A percentile compares a stretch with the other conserved stretches of the same genome.
Conservation (phyloP, 2,329 filamentous ascomycete genomes). For the Pseudogymnoascus pannorum region DNA sequence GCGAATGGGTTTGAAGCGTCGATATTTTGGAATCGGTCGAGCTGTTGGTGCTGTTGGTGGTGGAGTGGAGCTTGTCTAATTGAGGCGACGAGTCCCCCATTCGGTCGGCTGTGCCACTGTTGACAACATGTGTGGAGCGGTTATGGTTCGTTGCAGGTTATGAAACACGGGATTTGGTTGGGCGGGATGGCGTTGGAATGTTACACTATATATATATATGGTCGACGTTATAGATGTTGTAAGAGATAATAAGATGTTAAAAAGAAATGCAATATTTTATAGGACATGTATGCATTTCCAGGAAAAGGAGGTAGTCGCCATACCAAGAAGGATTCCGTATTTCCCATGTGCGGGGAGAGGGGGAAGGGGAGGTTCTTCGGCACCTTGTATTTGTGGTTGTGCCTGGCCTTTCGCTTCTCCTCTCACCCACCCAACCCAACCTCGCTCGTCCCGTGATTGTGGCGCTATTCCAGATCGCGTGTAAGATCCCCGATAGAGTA, state of each 20-base stretch:
- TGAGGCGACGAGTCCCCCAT: slow-evolving; percentile 5
- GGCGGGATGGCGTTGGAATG: not conserved
- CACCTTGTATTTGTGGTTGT: slow-evolving; percentile 4
- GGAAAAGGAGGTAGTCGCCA: not conserved
- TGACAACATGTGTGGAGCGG: slow-evolving; percentile 8
- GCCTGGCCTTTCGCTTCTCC: slow-evolving; percentile 2
- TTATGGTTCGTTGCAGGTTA: not conserved
- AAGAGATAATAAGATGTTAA: not conserved
- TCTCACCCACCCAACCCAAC: not conserved
- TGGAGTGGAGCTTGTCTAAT: slow-evolving; percentile 7
- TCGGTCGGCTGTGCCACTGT: slow-evolving; percentile 8
- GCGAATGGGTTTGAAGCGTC: not conserved
- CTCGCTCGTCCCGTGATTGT: slow-evolving; percentile 8
- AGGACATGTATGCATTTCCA: not conserved
- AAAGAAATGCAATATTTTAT: not conserved
- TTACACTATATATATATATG: not conserved
- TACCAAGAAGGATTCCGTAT: not conserved
- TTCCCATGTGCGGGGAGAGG: not conserved
- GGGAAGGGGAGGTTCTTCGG: not conserved
- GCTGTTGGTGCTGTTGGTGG: slow-evolving; percentile 1
- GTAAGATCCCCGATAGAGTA: slow-evolving; percentile 9
- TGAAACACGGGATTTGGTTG: not conserved
- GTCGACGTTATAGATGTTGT: not conserved
- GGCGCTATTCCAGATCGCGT: slow-evolving; percentile 8
- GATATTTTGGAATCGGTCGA: slow-evolving; percentile 1